Base-by-base conservation (phyloP, 176 grass and related monocot species). In the Themeda triandra region DNA sequence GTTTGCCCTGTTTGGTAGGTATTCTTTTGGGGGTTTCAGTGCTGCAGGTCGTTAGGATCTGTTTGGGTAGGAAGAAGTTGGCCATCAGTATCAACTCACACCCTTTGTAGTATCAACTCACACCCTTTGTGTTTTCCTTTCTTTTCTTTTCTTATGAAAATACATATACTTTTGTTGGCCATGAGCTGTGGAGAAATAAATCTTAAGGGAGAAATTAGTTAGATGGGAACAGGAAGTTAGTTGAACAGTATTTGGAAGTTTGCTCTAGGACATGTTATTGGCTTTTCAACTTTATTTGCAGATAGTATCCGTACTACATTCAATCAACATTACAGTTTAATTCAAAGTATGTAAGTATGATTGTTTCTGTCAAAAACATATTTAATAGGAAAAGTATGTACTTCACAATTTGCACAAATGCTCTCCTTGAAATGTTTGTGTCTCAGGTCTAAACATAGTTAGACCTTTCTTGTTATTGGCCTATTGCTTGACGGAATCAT, bases 51-150 rank as follows among this genome's bases (percentile, higher is more conserved):
- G 65, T 90, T 71, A 65, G 64, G 51, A 77, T 82, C 30, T 45
- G 48, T 11, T 58, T 58, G n/a, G 53, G 53, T 58, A 58, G 53
- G 53, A 58, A 9, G 53, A 8, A 58, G 53, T 66, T 90, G 33
- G 88, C 72, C 24, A 63, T 71, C 72, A 53, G n/a, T 51, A 72
- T 81, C 37, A 46, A 6, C 31, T 63, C 75, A 85, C 77, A 65
- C 54, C 19, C 87, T 81, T 51, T 69, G 48, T 8, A 53, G n/a
- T 51, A 72, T 81, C 37, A 46, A 6, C 31, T 63, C 75, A 85
- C 77, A 65, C 54, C 19, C 87, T 81, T 51, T 69, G 48, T 8
- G 21, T 24, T 14, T 76, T 31, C 21, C 45, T 49, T 19, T 75
- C 25, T 32, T 21, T 32, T 10, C 2, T 6, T 68, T 23, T 33